Evolutionary conservation across 2,329 filamentous ascomycete species (phyloP).

Genomic region (Ophiocordyceps australis): DNA sequence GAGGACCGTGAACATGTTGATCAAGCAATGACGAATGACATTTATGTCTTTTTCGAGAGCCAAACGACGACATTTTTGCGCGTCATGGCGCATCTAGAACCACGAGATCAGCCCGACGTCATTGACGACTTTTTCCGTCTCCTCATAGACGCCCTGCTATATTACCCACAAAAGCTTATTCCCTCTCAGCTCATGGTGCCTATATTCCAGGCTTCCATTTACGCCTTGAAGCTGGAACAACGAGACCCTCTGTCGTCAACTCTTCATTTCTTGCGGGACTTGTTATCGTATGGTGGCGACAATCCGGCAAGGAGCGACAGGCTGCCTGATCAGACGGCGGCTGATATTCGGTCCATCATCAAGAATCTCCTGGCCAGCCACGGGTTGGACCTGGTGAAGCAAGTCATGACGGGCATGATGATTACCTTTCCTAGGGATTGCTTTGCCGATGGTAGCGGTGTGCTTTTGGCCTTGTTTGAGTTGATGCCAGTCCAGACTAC

Average conservation of each 20-base stretch:
- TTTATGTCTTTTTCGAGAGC: conserved; percentile 88
- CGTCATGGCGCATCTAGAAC: conserved; percentile 69
- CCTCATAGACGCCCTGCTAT: conserved; percentile 77
- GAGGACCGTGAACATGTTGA: conserved; percentile 78
- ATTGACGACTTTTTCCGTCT: conserved; percentile 96
- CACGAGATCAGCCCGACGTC: conserved; percentile 57
- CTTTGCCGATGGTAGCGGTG: conserved; percentile 84
- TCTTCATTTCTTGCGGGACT: conserved; percentile 80
- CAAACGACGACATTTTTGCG: conserved; percentile 82
- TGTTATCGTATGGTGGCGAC: conserved; percentile 73
- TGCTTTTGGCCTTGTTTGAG: conserved; percentile 80
- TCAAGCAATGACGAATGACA: conserved; percentile 62
- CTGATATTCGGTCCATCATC: conserved; percentile 55
- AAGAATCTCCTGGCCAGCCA: conserved; percentile 51
- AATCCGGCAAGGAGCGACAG: conserved; percentile 47
- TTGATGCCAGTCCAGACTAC: conserved; percentile 65
- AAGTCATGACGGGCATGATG: conserved; percentile 95
- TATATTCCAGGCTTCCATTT: conserved; percentile 75
- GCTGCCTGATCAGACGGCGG: conserved; percentile 38
- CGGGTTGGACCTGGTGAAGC: conserved; percentile 67
- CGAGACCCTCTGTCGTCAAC: conserved; percentile 81
- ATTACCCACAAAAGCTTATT: conserved; percentile 74
- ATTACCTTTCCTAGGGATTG: conserved; percentile 94
- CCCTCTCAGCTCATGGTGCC: conserved; percentile 61
- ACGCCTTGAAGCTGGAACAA: conserved; percentile 75